Percentiles rank a stretch among this genome's conserved stretches.
Conservation (phyloP, 2,329 filamentous ascomycete genomes). For the Alternaria sp. region DNA sequence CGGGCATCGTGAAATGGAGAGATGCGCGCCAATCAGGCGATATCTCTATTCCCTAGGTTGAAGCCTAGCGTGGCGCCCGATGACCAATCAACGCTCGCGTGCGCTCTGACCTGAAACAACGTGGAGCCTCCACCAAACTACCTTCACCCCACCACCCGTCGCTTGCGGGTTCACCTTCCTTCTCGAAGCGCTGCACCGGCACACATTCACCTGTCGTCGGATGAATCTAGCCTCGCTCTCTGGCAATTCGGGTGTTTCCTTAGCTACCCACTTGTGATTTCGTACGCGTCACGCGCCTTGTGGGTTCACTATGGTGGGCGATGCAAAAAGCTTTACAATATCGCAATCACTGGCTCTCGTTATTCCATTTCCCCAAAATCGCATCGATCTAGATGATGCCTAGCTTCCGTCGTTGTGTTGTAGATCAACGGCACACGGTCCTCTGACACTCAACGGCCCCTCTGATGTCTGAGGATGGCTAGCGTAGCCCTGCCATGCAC, state of each 20-base stretch:
- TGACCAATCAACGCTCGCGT: slow-evolving; percentile 26
- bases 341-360: slow-evolving; percentile 30
- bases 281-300: slow-evolving; percentile 24
- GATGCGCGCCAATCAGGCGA: slow-evolving; percentile 36
- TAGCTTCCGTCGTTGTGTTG: slow-evolving; percentile 31
- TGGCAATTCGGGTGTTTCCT: too few relatives aligned
- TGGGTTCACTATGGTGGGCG: slow-evolving; percentile 11
- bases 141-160: slow-evolving; percentile 23
- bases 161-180: slow-evolving; percentile 17
- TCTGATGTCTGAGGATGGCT: slow-evolving; percentile 18
- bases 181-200: slow-evolving; percentile 38
- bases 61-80: slow-evolving; percentile 12
- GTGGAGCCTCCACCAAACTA: slow-evolving; percentile 24
- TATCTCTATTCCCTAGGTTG: slow-evolving; percentile 1
- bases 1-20: slow-evolving; percentile 12
- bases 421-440: slow-evolving; percentile 31
- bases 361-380: slow-evolving; percentile 21
- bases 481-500: slow-evolving; percentile 17
- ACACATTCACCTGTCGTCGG: slow-evolving; percentile 42
- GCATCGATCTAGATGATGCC: slow-evolving; percentile 24
- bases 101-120: slow-evolving; percentile 28
- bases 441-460: slow-evolving; percentile 22
- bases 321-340: slow-evolving; percentile 15
- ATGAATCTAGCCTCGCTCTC: slow-evolving; percentile 20
- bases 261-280: neutral